Percentiles rank a stretch among this genome's conserved stretches.
Conservation (phyloP, 2,329 filamentous ascomycete species). For the Cordyceps javanica region DNA sequence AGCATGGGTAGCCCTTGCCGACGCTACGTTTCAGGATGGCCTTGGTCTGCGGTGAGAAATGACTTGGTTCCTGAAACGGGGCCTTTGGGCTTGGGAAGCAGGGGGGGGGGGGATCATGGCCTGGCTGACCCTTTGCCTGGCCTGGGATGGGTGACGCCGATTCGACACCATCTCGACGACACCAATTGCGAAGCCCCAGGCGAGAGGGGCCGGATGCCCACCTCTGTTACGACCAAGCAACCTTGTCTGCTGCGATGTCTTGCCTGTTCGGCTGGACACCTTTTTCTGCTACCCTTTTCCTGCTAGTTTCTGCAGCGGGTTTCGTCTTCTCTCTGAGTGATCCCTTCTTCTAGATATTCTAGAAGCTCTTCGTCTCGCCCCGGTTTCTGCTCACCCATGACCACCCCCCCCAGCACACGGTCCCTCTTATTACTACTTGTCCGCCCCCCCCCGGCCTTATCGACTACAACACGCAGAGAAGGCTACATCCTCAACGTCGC, state of each 20-base stretch:
- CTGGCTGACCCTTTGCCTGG: no score
- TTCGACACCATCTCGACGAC: conserved; percentile 14
- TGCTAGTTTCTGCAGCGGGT: conserved; percentile 9
- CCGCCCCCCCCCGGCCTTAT: conserved; percentile 14
- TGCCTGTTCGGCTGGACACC: background rate
- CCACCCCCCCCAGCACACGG: background rate
- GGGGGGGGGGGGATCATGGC: conserved; percentile 11
- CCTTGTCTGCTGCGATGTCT: background rate
- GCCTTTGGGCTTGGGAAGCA: conserved; percentile 12
- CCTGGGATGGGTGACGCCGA: conserved; percentile 13
- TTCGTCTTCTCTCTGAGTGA: conserved; percentile 2
- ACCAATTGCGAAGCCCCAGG: conserved; percentile 5
- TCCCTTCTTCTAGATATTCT: conserved; percentile 11
- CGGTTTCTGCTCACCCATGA: background rate
- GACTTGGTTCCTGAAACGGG: conserved; percentile 25
- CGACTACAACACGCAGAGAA: conserved; percentile 8
- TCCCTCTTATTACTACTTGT: conserved; percentile 12
- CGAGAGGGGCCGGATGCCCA: conserved; percentile 11
- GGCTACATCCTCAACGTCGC: conserved; percentile 4
- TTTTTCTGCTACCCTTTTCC: conserved; percentile 8
- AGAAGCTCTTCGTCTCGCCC: conserved; percentile 11
- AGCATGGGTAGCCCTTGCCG: conserved; percentile 10
- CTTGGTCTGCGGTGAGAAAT: conserved; percentile 22
- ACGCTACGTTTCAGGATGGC: conserved; percentile 23
- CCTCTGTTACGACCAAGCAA: conserved; percentile 12